Evolutionary conservation across 1,284 basidiomycete species (phyloP).

Genomic region (Puccinia novopanici): DNA sequence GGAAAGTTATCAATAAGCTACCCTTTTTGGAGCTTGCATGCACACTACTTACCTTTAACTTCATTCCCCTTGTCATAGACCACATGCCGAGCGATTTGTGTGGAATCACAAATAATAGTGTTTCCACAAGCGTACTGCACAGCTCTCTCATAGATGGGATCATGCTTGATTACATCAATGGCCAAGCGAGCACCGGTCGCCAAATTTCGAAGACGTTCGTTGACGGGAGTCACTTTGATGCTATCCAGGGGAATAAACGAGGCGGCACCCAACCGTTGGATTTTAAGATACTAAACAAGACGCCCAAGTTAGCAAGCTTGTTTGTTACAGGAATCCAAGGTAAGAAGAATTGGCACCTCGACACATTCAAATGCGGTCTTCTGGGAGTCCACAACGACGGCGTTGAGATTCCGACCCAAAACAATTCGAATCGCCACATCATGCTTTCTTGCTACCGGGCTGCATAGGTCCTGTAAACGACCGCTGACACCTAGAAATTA

Average conservation of each 20-base stretch:
- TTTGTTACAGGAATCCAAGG: neutral
- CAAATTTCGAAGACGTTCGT: conserved; percentile 90
- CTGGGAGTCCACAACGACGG: conserved; percentile 93
- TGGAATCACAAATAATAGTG: conserved; percentile 88
- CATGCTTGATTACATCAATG: conserved; percentile 89
- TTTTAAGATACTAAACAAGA: conserved; percentile 77
- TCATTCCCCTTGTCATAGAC: conserved; percentile 88
- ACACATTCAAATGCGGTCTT: conserved; percentile 97
- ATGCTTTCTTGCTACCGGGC: conserved; percentile 88
- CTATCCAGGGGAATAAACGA: conserved; percentile 97
- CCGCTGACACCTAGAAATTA: conserved; percentile 64
- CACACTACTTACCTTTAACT: too few species aligned
- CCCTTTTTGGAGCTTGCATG: too few species aligned
- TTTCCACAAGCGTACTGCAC: conserved; percentile 96
- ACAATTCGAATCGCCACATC: conserved; percentile 92
- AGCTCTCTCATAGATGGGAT: conserved; percentile 81
- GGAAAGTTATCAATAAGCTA: too few species aligned
- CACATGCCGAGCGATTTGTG: conserved; percentile 85
- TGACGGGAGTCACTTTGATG: conserved; percentile 87
- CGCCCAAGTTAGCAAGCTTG: conserved; percentile 4
- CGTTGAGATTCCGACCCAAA: conserved; percentile 89
- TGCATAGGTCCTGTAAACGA: conserved; percentile 86
- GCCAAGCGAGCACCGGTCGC: conserved; percentile 88
- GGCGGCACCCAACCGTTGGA: conserved; percentile 88
- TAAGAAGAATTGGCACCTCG: conserved; percentile 66